phyloP scores from a whole-genome alignment of 202 grass and related monocot species.

The Cymbopogon flexuosus region DNA sequence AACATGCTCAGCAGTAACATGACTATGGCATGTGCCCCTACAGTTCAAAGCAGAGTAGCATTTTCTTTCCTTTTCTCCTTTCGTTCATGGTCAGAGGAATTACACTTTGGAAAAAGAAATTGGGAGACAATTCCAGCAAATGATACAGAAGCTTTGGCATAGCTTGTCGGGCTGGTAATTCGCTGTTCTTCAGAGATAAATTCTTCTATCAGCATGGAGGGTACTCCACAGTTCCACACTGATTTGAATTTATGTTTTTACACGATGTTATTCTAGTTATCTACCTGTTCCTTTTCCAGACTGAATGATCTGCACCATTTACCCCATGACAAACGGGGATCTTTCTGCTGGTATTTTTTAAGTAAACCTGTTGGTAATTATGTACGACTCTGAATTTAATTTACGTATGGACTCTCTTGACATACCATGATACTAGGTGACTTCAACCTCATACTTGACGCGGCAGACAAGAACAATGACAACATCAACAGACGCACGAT shows the following conservation, averaged over 20 bases:
- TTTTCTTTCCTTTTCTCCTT: slow-evolving; percentile 29
- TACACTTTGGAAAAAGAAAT: slow-evolving; percentile 46
- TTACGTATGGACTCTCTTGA: background rate
- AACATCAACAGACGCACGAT: too few species aligned
- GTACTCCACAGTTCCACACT: background rate
- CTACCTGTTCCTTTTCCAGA: background rate
- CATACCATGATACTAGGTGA: background rate
- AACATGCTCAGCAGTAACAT: slow-evolving; percentile 44
- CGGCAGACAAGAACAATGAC: too few species aligned
- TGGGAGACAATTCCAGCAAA: slow-evolving; percentile 36
- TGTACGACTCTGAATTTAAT: background rate
- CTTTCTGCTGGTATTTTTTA: background rate
- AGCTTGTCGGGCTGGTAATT: slow-evolving; percentile 34
- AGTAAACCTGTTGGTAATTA: background rate
- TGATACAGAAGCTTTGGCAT: slow-evolving; percentile 36
- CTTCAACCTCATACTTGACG: too few species aligned
- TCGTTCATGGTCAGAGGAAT: slow-evolving; percentile 35
- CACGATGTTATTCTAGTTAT: background rate
- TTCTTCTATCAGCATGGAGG: slow-evolving; percentile 24
- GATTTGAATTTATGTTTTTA: slow-evolving; percentile 13
- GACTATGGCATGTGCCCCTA: slow-evolving; percentile 38
- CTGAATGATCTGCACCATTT: background rate
- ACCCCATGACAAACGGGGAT: background rate
- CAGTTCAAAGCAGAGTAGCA: slow-evolving; percentile 39
- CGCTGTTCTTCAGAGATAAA: background rate